These are phyloP conservation scores for Oryza officinalis DNA, from an alignment of 176 grass and related monocot species.

Conservation along the genomic window DNA sequence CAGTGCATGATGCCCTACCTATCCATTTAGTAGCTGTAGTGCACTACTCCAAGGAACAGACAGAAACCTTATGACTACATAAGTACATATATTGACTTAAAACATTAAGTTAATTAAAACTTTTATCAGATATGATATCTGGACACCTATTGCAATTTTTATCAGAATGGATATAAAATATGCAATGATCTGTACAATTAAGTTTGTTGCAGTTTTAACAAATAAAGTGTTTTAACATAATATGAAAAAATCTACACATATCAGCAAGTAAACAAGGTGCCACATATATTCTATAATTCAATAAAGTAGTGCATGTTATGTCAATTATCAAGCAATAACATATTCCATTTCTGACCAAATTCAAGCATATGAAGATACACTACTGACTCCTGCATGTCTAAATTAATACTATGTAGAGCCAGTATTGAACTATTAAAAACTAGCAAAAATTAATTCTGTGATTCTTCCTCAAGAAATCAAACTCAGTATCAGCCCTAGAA, in stretches of 20 bases:
- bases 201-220: background rate
- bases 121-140: background rate
- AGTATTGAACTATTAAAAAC: conserved; percentile 8
- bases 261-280: too few relatives aligned
- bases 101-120: background rate
- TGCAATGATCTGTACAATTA: background rate
- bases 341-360: background rate
- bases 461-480: conserved; percentile 19
- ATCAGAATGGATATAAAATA: background rate
- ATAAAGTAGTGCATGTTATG: background rate
- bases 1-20: background rate
- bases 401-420: background rate
- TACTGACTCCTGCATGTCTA: background rate
- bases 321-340: conserved; percentile 5
- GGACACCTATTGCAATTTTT: background rate
- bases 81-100: background rate
- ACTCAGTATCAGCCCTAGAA: conserved; percentile 13
- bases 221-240: too few relatives aligned
- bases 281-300: background rate
- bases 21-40: background rate
- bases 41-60: background rate
- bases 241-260: too few relatives aligned
- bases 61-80: background rate
- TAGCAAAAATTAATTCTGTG: background rate
- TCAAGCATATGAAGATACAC: background rate